A percentile compares a stretch with the other conserved stretches of the same genome.
These are phyloP conservation scores for Cyclaneusma minus DNA, from an alignment of 2,329 filamentous ascomycete genomes.

Conservation along the genomic window DNA sequence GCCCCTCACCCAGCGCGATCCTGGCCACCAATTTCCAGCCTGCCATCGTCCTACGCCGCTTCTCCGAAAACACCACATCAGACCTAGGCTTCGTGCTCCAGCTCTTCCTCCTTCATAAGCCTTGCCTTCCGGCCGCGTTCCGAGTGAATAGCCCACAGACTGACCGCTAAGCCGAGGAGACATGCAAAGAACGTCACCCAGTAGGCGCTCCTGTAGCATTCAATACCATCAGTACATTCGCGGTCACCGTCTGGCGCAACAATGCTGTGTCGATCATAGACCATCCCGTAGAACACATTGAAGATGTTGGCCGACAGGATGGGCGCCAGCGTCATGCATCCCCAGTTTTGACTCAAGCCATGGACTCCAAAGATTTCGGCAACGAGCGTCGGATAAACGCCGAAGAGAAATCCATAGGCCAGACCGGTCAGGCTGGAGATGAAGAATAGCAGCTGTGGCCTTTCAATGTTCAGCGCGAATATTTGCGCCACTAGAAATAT, in stretches of 20 bases:
- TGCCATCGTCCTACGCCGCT: no score
- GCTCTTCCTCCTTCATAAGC: no score
- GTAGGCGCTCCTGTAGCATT: constrained; percentile 73
- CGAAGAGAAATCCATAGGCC: constrained; percentile 86
- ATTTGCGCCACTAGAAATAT: constrained; percentile 73
- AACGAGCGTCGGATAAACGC: constrained; percentile 78
- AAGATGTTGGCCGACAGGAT: constrained; percentile 82
- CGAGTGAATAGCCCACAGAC: constrained; percentile 62
- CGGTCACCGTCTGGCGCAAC: constrained; percentile 53
- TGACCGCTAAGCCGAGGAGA: constrained; percentile 49
- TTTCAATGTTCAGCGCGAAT: constrained; percentile 56
- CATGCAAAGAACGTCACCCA: constrained; percentile 62
- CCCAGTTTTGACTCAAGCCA: constrained; percentile 90
- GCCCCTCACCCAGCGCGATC: no score
- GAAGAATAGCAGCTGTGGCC: constrained; percentile 61
- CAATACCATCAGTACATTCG: constrained; percentile 60
- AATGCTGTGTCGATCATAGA: constrained; percentile 69
- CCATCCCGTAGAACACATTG: constrained; percentile 75
- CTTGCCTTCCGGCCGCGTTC: no score
- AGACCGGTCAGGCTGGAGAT: constrained; percentile 77
- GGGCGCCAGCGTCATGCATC: constrained; percentile 79
- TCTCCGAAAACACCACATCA: no score
- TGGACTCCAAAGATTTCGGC: constrained; percentile 84
- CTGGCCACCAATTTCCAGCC: no score
- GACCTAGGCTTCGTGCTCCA: no score